Percentiles rank a stretch among this genome's conserved stretches.
These are phyloP conservation scores for Nakazawaea sp. DNA, from an alignment of 805 yeast species.

Conservation along the genomic window DNA sequence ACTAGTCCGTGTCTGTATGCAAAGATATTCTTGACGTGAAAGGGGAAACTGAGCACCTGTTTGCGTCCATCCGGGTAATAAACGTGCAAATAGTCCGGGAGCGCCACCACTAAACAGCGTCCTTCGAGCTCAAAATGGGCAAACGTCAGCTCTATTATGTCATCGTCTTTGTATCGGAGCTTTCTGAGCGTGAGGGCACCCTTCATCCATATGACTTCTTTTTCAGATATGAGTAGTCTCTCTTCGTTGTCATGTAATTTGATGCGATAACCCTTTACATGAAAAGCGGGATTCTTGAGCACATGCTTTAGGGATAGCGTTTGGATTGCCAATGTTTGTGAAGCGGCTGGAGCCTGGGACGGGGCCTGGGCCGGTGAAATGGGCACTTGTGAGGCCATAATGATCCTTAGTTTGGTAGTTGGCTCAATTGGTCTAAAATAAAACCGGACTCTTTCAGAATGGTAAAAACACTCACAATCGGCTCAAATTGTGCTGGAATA, in stretches of 20 bases:
- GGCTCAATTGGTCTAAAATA: too few species aligned
- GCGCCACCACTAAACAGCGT: slow-evolving; percentile 53
- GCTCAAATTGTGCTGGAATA: too few species aligned
- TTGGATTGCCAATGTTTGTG: not conserved
- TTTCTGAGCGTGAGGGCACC: slow-evolving; percentile 44
- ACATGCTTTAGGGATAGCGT: not conserved
- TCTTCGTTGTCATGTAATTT: slow-evolving; percentile 22
- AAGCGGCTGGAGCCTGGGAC: not conserved
- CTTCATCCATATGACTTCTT: slow-evolving; percentile 39
- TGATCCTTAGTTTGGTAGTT: too few species aligned
- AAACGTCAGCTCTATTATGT: slow-evolving; percentile 53
- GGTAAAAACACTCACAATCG: too few species aligned
- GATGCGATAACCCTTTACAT: slow-evolving; percentile 16
- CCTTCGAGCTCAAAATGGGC: slow-evolving; percentile 35
- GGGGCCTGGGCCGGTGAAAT: too few species aligned
- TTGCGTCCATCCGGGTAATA: slow-evolving; percentile 56
- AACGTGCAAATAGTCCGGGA: slow-evolving; percentile 53
- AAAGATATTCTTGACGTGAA: slow-evolving; percentile 51
- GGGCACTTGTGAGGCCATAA: too few species aligned
- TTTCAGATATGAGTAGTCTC: slow-evolving; percentile 27
- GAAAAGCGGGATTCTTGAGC: slow-evolving; percentile 4
- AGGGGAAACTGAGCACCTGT: slow-evolving; percentile 63
- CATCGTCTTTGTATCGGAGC: slow-evolving; percentile 39
- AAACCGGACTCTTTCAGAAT: too few species aligned
- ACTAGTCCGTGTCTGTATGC: slow-evolving; percentile 65